Evolutionary conservation across 176 grass and related monocot species (phyloP).

Genomic region (Cymbopogon citratus): DNA sequence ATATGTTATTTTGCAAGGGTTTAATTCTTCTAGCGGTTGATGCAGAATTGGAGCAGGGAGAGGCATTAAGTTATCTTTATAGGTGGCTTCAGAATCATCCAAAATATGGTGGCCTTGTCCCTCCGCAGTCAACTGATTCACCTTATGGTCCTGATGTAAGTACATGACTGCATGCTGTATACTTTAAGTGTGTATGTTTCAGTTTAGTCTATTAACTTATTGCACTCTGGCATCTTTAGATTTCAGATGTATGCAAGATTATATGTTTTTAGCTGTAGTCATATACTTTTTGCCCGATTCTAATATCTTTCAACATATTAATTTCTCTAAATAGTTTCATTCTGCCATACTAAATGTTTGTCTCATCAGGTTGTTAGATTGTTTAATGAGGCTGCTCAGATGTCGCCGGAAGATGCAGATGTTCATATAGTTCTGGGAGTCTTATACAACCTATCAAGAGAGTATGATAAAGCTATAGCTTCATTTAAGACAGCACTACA

Average conservation of each 20-base stretch:
- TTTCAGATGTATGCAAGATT: slow-evolving; percentile 11
- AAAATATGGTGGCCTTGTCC: slow-evolving; percentile 74
- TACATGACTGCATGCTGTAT: not conserved
- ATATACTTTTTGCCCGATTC: not conserved
- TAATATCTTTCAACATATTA: slow-evolving; percentile 1
- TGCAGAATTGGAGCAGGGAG: slow-evolving; percentile 93
- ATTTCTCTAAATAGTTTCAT: not conserved
- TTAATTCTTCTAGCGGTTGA: slow-evolving; percentile 30
- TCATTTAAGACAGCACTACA: slow-evolving; percentile 82
- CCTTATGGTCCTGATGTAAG: slow-evolving; percentile 90
- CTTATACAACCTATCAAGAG: slow-evolving; percentile 95
- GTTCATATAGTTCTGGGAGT: slow-evolving; percentile 97
- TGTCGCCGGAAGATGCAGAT: slow-evolving; percentile 96
- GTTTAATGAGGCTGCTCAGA: slow-evolving; percentile 85
- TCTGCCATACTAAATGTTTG: slow-evolving; percentile 29
- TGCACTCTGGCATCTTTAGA: slow-evolving; percentile 18
- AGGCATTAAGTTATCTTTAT: slow-evolving; percentile 84
- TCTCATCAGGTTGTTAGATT: slow-evolving; percentile 82
- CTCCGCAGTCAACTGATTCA: slow-evolving; percentile 58
- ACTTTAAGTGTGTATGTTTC: not conserved
- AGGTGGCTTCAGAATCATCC: slow-evolving; percentile 98
- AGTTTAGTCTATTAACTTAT: not conserved
- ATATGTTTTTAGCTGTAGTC: not conserved
- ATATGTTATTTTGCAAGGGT: not conserved
- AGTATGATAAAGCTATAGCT: slow-evolving; percentile 95